Conservation (phyloP, 1,139 yeast genomes). For the Nakaseomyces kungkrabaensis region DNA sequence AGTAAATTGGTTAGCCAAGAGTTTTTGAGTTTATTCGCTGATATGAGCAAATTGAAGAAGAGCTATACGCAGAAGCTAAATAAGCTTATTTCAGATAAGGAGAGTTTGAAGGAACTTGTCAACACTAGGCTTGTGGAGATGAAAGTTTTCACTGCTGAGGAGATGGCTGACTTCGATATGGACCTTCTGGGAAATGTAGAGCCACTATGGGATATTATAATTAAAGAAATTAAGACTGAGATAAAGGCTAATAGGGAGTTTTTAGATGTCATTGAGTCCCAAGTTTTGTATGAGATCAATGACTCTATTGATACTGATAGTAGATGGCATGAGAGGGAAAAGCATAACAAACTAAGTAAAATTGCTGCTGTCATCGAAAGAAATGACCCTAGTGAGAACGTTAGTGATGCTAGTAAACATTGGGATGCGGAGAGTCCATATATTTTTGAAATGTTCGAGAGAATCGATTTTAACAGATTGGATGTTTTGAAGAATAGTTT, state of each 20-base stretch:
- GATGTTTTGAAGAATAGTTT: conserved; percentile 58
- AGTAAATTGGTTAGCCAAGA: conserved; percentile 38
- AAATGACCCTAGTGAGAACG: conserved; percentile 2
- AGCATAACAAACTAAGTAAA: conserved; percentile 30
- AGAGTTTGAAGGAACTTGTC: conserved; percentile 30
- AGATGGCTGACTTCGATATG: conserved; percentile 32
- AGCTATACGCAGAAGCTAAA: conserved; percentile 42
- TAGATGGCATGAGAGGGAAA: conserved; percentile 35
- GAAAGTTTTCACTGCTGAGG: conserved; percentile 26
- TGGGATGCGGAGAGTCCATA: conserved; percentile 79
- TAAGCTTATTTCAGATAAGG: conserved; percentile 37
- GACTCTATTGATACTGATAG: conserved; percentile 44
- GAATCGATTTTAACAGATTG: conserved; percentile 59
- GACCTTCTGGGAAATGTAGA: conserved; percentile 44
- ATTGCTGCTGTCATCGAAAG: conserved; percentile 12
- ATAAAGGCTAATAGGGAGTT: conserved; percentile 42
- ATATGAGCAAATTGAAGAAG: conserved; percentile 39
- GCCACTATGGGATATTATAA: conserved; percentile 47
- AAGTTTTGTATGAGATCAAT: conserved; percentile 46
- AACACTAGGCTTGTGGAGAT: conserved; percentile 23
- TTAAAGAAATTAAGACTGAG: conserved; percentile 44
- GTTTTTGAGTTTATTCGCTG: conserved; percentile 45
- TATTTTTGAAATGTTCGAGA: conserved; percentile 67
- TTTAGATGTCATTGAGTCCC: conserved; percentile 43
- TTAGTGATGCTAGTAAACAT: conserved; percentile 7